Percentiles rank a stretch among this genome's conserved stretches.
Evolutionary conservation across 495 filamentous ascomycete species (phyloP).

Genomic region (Chaetomium cochliodes): DNA sequence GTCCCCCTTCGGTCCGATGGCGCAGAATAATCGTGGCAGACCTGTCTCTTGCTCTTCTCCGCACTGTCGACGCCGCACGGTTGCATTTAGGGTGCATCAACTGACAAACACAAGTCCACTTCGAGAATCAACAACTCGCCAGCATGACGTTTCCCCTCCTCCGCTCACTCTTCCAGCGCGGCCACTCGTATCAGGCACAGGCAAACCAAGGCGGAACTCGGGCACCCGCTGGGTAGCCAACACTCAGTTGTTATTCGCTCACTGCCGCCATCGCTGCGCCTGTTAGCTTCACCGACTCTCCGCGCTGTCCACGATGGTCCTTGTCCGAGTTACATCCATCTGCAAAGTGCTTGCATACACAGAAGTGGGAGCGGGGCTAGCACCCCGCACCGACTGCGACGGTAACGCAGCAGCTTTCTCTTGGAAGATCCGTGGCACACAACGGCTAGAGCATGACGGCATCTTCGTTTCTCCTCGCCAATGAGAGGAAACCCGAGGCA

Average conservation of each 20-base stretch:
- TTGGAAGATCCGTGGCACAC: background rate
- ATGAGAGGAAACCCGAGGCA: background rate
- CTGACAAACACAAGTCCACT: constrained; percentile 2
- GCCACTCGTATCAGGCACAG: background rate
- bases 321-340: background rate
- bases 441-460: constrained; percentile 1
- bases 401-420: background rate
- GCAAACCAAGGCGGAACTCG: background rate
- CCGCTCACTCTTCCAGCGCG: background rate
- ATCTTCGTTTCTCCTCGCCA: constrained; percentile 1
- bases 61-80: constrained; percentile 9
- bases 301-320: background rate
- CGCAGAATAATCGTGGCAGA: constrained; percentile 12
- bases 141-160: background rate
- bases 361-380: background rate
- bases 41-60: background rate
- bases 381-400: constrained; percentile 1
- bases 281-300: constrained; percentile 31
- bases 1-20: background rate
- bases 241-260: constrained; percentile 8
- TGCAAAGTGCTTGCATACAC: constrained; percentile 20
- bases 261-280: background rate
- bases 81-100: constrained; percentile 11
- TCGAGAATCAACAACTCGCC: background rate
- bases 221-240: no score